These are phyloP conservation scores for Talaromyces sp. DNA, from an alignment of 2,329 filamentous ascomycete genomes.

Conservation along the genomic window DNA sequence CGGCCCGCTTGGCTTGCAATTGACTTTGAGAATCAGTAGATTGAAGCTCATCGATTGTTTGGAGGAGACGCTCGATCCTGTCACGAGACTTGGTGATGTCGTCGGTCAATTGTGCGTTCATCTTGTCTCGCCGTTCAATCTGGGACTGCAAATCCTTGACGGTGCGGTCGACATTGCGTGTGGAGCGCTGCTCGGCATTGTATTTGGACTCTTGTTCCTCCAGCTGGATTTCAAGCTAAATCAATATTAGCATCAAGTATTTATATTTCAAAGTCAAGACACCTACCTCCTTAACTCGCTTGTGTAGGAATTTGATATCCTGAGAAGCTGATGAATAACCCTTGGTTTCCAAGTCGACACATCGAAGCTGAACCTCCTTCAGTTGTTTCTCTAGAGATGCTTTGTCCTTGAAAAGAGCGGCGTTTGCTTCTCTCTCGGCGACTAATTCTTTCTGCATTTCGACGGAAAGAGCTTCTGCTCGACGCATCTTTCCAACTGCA, in stretches of 20 bases:
- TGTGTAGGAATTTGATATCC: constrained; percentile 91
- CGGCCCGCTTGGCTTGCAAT: constrained; percentile 76
- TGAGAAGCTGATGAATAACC: constrained; percentile 92
- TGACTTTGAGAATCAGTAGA: constrained; percentile 78
- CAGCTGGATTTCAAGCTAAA: constrained; percentile 79
- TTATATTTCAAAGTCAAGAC: constrained; percentile 18
- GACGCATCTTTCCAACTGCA: constrained; percentile 94
- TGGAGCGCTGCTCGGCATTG: constrained; percentile 76
- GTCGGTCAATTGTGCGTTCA: constrained; percentile 73
- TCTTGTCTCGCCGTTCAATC: constrained; percentile 89
- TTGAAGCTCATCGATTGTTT: constrained; percentile 91
- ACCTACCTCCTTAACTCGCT: constrained; percentile 88
- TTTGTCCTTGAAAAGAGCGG: constrained; percentile 84
- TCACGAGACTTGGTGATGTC: constrained; percentile 83
- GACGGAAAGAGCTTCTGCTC: constrained; percentile 78
- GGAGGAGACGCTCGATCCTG: constrained; percentile 83
- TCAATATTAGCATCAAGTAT: constrained; percentile 23
- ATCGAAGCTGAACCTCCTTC: constrained; percentile 83
- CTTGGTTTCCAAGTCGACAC: constrained; percentile 95
- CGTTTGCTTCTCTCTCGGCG: constrained; percentile 76
- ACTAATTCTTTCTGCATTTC: constrained; percentile 93
- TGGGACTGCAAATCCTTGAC: constrained; percentile 91
- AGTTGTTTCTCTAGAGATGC: constrained; percentile 81
- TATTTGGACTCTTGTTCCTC: constrained; percentile 78
- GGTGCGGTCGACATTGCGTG: constrained; percentile 87